These are phyloP conservation scores for Cyamopsis tetragonoloba DNA, from an alignment of 306 rosid species.

Conservation along the genomic window DNA sequence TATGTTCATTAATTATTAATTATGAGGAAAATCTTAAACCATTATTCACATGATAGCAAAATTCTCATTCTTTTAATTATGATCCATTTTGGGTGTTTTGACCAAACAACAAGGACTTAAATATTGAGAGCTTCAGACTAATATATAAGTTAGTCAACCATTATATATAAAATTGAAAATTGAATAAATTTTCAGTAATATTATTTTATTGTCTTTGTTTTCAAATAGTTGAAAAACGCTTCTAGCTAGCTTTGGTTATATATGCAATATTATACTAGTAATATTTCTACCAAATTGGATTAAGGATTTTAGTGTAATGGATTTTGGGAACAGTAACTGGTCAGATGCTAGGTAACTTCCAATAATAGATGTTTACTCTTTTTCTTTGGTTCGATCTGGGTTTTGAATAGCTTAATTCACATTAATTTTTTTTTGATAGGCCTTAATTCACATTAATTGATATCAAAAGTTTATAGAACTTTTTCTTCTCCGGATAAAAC, in stretches of 20 bases:
- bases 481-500: too few species aligned
- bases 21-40: background rate
- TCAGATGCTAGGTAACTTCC: background rate
- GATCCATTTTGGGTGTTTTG: background rate
- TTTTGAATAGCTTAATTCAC: background rate
- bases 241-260: background rate
- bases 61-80: background rate
- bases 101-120: background rate
- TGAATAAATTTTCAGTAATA: background rate
- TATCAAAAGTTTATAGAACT: too few species aligned
- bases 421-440: too few species aligned
- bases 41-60: background rate
- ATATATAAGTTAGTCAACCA: background rate
- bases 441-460: too few species aligned
- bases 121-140: background rate
- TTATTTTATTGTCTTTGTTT: background rate
- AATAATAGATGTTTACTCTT: background rate
- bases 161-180: background rate
- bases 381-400: background rate
- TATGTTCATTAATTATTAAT: background rate
- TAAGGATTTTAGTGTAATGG: background rate
- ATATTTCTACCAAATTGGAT: background rate
- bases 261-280: too few species aligned
- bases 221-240: background rate
- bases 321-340: too few species aligned